A percentile compares a stretch with the other conserved stretches of the same genome.
Conservation (phyloP, 805 yeast species). For the Metschnikowia drakensbergensis region DNA sequence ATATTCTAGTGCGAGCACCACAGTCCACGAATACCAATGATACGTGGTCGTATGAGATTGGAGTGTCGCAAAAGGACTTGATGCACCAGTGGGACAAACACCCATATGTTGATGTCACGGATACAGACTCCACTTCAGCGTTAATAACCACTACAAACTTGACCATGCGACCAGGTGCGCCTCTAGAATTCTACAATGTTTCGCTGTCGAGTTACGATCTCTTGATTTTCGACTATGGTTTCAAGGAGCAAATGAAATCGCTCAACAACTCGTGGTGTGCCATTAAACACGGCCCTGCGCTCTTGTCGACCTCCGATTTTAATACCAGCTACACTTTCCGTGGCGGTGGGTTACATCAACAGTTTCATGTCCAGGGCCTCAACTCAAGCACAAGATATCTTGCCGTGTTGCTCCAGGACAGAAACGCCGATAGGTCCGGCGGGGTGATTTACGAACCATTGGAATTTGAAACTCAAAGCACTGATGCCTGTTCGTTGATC, state of each 20-base stretch:
- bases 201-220: slow-evolving; percentile 34
- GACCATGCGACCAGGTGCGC: slow-evolving; percentile 14
- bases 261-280: slow-evolving; percentile 71
- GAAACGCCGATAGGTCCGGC: slow-evolving; percentile 37
- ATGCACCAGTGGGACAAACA: slow-evolving; percentile 68
- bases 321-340: slow-evolving; percentile 40
- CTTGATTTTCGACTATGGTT: slow-evolving; percentile 45
- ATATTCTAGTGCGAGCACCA: slow-evolving; percentile 41
- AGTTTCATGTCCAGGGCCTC: slow-evolving; percentile 59
- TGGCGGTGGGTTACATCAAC: slow-evolving; percentile 51
- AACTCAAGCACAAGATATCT: slow-evolving; percentile 58
- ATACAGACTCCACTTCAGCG: slow-evolving; percentile 66
- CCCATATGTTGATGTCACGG: slow-evolving; percentile 55
- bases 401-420: slow-evolving; percentile 58
- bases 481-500: slow-evolving; percentile 65
- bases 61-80: slow-evolving; percentile 58
- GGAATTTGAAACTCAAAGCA: slow-evolving; percentile 51
- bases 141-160: slow-evolving; percentile 60
- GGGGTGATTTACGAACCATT: slow-evolving; percentile 61
- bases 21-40: slow-evolving; percentile 33
- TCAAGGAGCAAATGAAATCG: slow-evolving; percentile 30
- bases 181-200: slow-evolving; percentile 19
- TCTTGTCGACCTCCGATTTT: slow-evolving; percentile 21
- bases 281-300: slow-evolving; percentile 48
- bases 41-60: slow-evolving; percentile 64